phyloP scores from a whole-genome alignment of 2,329 filamentous ascomycete species.

The Lithohypha guttulata region DNA sequence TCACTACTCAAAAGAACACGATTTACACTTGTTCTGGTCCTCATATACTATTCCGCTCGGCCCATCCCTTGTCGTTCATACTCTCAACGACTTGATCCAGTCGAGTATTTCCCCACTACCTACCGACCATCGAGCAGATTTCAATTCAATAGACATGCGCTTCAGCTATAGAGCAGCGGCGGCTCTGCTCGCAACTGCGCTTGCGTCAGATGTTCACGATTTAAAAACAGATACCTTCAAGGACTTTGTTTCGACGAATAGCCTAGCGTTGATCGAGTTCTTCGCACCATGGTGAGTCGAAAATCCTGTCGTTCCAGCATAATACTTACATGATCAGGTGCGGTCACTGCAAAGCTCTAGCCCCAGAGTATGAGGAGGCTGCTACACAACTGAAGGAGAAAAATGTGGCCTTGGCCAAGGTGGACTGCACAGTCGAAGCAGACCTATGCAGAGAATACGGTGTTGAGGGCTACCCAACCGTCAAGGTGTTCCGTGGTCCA shows the following conservation, averaged over 20 bases:
- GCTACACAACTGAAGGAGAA: slow-evolving; percentile 39
- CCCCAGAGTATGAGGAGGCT: slow-evolving; percentile 41
- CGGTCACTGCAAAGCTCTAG: slow-evolving; percentile 97
- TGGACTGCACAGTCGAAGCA: slow-evolving; percentile 86
- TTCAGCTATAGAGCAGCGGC: too few relatives aligned
- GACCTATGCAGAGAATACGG: slow-evolving; percentile 83
- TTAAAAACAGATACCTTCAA: slow-evolving; percentile 81
- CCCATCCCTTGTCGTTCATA: too few relatives aligned
- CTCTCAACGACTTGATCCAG: too few relatives aligned
- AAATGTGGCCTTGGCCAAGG: slow-evolving; percentile 38
- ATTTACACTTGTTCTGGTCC: too few relatives aligned
- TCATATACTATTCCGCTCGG: too few relatives aligned
- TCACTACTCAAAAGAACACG: too few relatives aligned
- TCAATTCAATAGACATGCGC: too few relatives aligned
- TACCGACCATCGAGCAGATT: too few relatives aligned
- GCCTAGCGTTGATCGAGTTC: slow-evolving; percentile 92
- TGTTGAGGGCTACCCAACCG: slow-evolving; percentile 94
- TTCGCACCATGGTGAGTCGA: slow-evolving; percentile 66
- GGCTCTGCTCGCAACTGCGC: slow-evolving; percentile 29
- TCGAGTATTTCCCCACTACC: too few relatives aligned
- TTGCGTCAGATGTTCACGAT: slow-evolving; percentile 58
- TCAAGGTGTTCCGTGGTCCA: slow-evolving; percentile 93
- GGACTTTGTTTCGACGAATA: slow-evolving; percentile 72
- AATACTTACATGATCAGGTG: slow-evolving; percentile 34
- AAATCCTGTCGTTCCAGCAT: background rate